Base-by-base conservation (phyloP, 2,329 filamentous ascomycete species). In the Phaeophleospora eucalypticola region DNA sequence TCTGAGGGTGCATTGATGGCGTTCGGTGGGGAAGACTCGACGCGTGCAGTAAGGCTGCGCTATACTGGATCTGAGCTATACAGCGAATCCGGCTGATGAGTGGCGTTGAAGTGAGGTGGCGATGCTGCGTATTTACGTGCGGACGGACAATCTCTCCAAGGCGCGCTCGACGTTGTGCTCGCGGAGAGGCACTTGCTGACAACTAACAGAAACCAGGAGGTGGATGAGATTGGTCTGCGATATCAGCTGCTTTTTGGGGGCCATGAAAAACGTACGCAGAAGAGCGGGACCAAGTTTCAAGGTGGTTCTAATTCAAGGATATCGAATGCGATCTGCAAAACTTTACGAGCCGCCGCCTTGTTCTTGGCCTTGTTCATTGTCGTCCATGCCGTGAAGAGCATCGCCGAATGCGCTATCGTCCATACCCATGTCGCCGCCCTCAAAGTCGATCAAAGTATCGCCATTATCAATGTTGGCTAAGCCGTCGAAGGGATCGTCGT, bases 391-490 rank as follows among this genome's bases (percentile, higher is more conserved):
- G 53, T 89, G 86, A 68, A 91, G 88, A 0, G 87, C 87, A 58
- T 93, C 86, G 2, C 86, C 87, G 70, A 93, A 93, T 1, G 86
- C 87, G 29, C 84, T 88, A 60, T 89, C 85, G 38, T 88, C 85
- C 72, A 89, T 78, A 53, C 84, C 84, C 71, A 83, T 69, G 21
- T 24, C 45, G 10, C 54, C 62, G 29, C 52, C 60, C 3, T 57
- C 64, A 41, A 65, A 66, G 45, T 75, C 74, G 15, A 65, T 64
- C 42, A 70, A 48, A 21, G 73, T 75, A 34, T 74, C 73, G 21
- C 75, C 65, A 35, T 79, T 81, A 33, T 79, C 79, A 2, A 54
- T 53, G 35, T 59, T 57, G 2, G 82, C 82, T 8, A 62, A 48
- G 29, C 61, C 61, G 39, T 52, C 59, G 46, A 64, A 60, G 7